These are phyloP conservation scores for Cyphellophora europaea DNA, from an alignment of 2,329 filamentous ascomycete genomes.

Conservation along the genomic window DNA sequence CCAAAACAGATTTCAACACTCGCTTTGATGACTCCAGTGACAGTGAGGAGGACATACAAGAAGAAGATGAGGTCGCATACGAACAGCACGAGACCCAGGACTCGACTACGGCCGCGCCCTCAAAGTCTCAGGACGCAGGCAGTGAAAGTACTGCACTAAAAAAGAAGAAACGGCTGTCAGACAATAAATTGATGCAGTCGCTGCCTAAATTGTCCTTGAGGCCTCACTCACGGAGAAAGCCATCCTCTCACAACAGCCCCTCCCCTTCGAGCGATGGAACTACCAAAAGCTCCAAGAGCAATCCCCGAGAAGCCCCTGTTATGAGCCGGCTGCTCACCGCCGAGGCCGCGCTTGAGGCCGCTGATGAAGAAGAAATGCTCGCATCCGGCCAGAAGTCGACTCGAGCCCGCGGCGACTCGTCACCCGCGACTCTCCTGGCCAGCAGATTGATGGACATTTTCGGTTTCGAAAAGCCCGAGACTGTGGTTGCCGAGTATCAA, in stretches of 20 bases:
- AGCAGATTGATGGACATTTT: slow-evolving; percentile 75
- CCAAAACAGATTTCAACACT: slow-evolving; percentile 70
- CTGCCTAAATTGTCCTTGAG: slow-evolving; percentile 46
- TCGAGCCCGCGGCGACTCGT: slow-evolving; percentile 26
- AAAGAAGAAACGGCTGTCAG: slow-evolving; percentile 34
- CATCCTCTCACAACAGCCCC: slow-evolving; percentile 4
- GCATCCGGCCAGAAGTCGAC: slow-evolving; percentile 17
- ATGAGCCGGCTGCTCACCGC: slow-evolving; percentile 73
- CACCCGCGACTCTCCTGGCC: slow-evolving; percentile 50
- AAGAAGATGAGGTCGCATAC: background rate
- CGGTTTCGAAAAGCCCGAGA: slow-evolving; percentile 69
- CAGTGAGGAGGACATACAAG: slow-evolving; percentile 50
- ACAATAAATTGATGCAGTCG: slow-evolving; percentile 50
- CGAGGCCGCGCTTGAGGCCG: slow-evolving; percentile 46
- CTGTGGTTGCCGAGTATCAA: slow-evolving; percentile 82
- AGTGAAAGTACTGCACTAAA: slow-evolving; percentile 3
- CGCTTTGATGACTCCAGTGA: slow-evolving; percentile 78
- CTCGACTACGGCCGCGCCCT: background rate
- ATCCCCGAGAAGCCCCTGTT: slow-evolving; percentile 53
- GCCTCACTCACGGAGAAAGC: slow-evolving; percentile 7
- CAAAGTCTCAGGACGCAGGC: slow-evolving; percentile 3
- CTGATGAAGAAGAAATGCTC: slow-evolving; percentile 10
- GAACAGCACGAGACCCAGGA: background rate
- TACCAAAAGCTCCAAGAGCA: slow-evolving; percentile 12
- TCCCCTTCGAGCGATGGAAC: slow-evolving; percentile 11